Percentiles rank a stretch among this genome's conserved stretches.
Evolutionary conservation across 2,329 filamentous ascomycete species (phyloP).

Genomic region (Aspergillus tamarii): DNA sequence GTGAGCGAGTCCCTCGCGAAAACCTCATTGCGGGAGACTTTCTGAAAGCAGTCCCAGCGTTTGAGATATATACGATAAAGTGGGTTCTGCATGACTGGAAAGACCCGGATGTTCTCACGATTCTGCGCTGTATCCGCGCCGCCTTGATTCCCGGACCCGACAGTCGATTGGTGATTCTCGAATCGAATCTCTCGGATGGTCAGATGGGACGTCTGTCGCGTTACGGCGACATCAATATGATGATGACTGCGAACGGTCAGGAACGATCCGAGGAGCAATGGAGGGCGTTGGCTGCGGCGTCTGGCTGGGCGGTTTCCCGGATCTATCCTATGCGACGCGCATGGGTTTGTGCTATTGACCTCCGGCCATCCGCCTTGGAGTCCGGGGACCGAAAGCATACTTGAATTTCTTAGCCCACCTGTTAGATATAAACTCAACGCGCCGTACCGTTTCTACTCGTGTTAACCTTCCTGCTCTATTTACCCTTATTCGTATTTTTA

Average conservation of each 20-base stretch:
- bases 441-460: no score
- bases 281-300: not conserved
- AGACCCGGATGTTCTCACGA: slow-evolving; percentile 34
- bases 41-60: slow-evolving; percentile 36
- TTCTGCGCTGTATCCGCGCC: slow-evolving; percentile 35
- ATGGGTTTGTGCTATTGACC: not conserved
- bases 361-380: not conserved
- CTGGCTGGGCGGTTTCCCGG: not conserved
- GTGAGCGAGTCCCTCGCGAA: slow-evolving; percentile 27
- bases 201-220: slow-evolving; percentile 33
- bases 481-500: no score
- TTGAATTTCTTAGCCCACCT: no score
- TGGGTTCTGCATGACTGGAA: slow-evolving; percentile 50
- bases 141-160: slow-evolving; percentile 27
- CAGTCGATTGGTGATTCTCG: slow-evolving; percentile 9
- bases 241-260: slow-evolving; percentile 39
- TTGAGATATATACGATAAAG: slow-evolving; percentile 41
- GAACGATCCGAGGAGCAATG: slow-evolving; percentile 31
- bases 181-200: slow-evolving; percentile 28
- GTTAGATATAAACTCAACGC: no score
- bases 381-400: no score
- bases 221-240: slow-evolving; percentile 50
- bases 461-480: no score
- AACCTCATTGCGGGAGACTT: slow-evolving; percentile 46
- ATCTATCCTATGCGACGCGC: not conserved